Evolutionary conservation across 108 stramenopile species (phyloP), one percentile per base, ranked within the genome.

Genomic region (Nannochloropsis salina): DNA sequence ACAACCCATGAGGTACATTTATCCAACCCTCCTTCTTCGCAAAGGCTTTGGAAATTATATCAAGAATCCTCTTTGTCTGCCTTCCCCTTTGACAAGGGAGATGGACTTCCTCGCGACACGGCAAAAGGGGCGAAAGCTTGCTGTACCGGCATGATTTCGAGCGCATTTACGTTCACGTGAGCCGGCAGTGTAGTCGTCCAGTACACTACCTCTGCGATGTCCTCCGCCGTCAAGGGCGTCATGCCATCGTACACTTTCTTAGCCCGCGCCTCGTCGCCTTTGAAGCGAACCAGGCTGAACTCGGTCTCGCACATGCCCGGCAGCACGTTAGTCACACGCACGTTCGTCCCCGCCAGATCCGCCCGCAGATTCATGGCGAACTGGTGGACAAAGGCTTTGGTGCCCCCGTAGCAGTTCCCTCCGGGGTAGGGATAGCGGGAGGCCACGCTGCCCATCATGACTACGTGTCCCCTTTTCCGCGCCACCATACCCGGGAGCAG

Each of bases 401-500:
- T 81, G 6, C 22, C 81, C 12, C 81, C 22, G 31, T 81, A 81
- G 18, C n/a, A n/a, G 40, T 81, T 41, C 12, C 40, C 81, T 11
- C 41, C 41, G 22, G 81, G 81, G 40, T 41, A 41, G 5, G 81
- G 40, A 81, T 81, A 81, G 22, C 81, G 3, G 6, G 40, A 31
- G 11, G 81, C 81, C 22, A 81, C 81, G 6, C 44, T 45, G 74
- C 61, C 45, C 22, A 84, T 41, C 22, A 44, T 74, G 21, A 84
- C 83, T 12, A 84, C 41, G 15, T 79, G 45, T 20, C 83, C 83
- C 12, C 9, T 40, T 20, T 41, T 40, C 21, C 83, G 83, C 45
- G n/a, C 61, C 43, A 74, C 74, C 83, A 84, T 84, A 4, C 83
- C 83, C 79, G 45, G 61, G 21, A 84, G 21, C 6, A 84, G 12